Evolutionary conservation across 352 stramenopile genomes (phyloP).

Genomic region (Pythium periplocum): DNA sequence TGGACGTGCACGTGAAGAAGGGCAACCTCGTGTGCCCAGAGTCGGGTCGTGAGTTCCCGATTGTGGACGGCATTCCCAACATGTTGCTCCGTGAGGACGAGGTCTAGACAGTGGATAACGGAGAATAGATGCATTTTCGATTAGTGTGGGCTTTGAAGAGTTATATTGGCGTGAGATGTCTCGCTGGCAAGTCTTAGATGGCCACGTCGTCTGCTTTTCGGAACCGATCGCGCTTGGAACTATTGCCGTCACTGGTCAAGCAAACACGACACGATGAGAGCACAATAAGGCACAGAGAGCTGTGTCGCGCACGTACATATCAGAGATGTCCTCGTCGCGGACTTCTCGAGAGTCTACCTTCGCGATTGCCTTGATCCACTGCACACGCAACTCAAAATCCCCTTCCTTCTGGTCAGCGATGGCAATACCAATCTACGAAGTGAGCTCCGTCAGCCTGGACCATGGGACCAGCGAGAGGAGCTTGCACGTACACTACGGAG

Average conservation of each 20-base stretch:
- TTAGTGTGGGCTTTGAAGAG: constrained; percentile 18
- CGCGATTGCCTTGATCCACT: constrained; percentile 84
- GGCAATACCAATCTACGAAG: constrained; percentile 67
- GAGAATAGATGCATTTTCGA: constrained; percentile 6
- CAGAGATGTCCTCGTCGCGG: constrained; percentile 17
- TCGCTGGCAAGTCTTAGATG: constrained; percentile 25
- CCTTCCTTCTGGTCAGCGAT: constrained; percentile 85
- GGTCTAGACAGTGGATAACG: constrained; percentile 16
- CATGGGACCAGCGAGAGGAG: not conserved
- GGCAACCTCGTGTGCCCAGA: constrained; percentile 95
- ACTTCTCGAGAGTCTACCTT: constrained; percentile 43
- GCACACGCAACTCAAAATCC: constrained; percentile 75
- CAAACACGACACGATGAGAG: constrained; percentile 1
- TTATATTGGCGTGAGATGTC: not conserved
- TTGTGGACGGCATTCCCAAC: constrained; percentile 97
- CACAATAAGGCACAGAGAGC: not conserved
- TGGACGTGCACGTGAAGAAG: constrained; percentile 96
- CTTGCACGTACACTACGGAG: constrained; percentile 53
- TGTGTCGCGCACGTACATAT: constrained; percentile 1
- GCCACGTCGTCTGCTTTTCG: constrained; percentile 56
- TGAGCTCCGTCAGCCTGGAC: not conserved
- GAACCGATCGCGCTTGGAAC: constrained; percentile 31
- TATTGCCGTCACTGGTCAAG: constrained; percentile 22
- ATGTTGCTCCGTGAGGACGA: constrained; percentile 94
- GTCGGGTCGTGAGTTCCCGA: constrained; percentile 94